phyloP scores from a whole-genome alignment of 768 basidiomycete genomes.

The Brasilioporus rufonigricans region DNA sequence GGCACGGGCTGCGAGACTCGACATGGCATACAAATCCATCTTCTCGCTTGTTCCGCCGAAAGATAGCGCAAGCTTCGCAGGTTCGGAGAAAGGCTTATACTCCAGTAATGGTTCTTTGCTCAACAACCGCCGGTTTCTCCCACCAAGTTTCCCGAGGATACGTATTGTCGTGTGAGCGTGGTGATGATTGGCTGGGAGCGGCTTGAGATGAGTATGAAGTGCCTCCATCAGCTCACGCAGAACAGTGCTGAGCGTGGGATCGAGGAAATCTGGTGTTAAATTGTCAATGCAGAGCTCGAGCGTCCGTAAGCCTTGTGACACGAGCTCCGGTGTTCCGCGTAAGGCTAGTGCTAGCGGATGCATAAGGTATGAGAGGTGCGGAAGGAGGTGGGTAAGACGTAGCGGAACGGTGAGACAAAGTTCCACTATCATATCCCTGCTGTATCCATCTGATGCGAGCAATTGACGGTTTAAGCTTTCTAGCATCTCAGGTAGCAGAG shows the following conservation, averaged over 20 bases:
- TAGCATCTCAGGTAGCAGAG: slow-evolving; percentile 94
- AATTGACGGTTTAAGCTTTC: slow-evolving; percentile 92
- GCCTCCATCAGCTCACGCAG: slow-evolving; percentile 94
- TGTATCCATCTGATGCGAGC: slow-evolving; percentile 74
- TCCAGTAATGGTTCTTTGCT: slow-evolving; percentile 75
- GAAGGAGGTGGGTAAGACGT: slow-evolving; percentile 91
- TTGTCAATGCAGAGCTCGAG: slow-evolving; percentile 99
- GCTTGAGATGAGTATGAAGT: slow-evolving; percentile 86
- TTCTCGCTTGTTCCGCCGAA: slow-evolving; percentile 66
- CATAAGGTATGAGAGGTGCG: slow-evolving; percentile 94
- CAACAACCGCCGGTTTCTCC: slow-evolving; percentile 84
- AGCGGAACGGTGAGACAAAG: slow-evolving; percentile 96
- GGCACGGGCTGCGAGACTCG: slow-evolving; percentile 60
- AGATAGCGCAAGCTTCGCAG: slow-evolving; percentile 67
- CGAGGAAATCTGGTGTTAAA: slow-evolving; percentile 94
- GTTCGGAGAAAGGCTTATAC: slow-evolving; percentile 67
- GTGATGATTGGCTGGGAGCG: slow-evolving; percentile 82
- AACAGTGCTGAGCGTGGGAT: slow-evolving; percentile 91
- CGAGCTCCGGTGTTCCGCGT: slow-evolving; percentile 81
- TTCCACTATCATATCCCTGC: slow-evolving; percentile 92
- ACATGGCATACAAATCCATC: slow-evolving; percentile 66
- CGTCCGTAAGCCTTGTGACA: slow-evolving; percentile 93
- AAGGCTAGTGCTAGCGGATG: slow-evolving; percentile 91
- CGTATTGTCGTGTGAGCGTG: slow-evolving; percentile 94
- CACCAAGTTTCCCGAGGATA: slow-evolving; percentile 94